Conservation (phyloP, 2,329 filamentous ascomycete genomes). For the Monosporascus sp. region DNA sequence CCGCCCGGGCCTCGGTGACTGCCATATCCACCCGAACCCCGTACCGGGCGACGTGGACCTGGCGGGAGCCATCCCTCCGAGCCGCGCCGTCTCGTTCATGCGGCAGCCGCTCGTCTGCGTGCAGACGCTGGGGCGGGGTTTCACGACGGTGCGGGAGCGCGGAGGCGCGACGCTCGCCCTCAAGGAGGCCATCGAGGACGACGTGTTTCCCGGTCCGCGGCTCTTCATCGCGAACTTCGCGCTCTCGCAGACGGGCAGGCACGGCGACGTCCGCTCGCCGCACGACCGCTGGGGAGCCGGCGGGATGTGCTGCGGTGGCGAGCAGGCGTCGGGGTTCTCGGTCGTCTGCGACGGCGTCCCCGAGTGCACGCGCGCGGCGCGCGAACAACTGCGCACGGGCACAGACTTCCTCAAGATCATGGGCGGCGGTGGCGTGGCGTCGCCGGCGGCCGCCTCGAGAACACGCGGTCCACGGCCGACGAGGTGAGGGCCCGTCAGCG, state of each 20-base stretch:
- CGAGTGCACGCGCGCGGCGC: slow-evolving; percentile 44
- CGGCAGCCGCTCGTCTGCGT: slow-evolving; percentile 41
- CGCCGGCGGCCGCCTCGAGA: slow-evolving; percentile 47
- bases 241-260: slow-evolving; percentile 53
- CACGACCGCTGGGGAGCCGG: slow-evolving; percentile 31
- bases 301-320: slow-evolving; percentile 40
- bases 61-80: slow-evolving; percentile 28
- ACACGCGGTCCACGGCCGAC: slow-evolving; percentile 50
- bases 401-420: slow-evolving; percentile 61
- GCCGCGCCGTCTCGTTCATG: slow-evolving; percentile 32
- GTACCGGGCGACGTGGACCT: slow-evolving; percentile 36
- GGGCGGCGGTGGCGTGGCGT: slow-evolving; percentile 51
- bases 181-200: slow-evolving; percentile 52
- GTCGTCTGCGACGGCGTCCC: slow-evolving; percentile 49
- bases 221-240: slow-evolving; percentile 50
- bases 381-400: slow-evolving; percentile 50
- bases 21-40: slow-evolving; percentile 42
- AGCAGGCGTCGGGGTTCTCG: slow-evolving; percentile 29
- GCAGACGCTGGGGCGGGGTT: slow-evolving; percentile 51
- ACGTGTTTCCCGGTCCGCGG: slow-evolving; percentile 48
- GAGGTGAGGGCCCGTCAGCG: slow-evolving; percentile 52
- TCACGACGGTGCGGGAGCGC: slow-evolving; percentile 54
- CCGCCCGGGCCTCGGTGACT: slow-evolving; percentile 46
- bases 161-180: slow-evolving; percentile 51
- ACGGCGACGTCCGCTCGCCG: slow-evolving; percentile 44